Evolutionary conservation across 192 early-diverging fungal genomes (phyloP), one percentile per base, ranked within the genome.

Genomic region (Linnemannia elongata): DNA sequence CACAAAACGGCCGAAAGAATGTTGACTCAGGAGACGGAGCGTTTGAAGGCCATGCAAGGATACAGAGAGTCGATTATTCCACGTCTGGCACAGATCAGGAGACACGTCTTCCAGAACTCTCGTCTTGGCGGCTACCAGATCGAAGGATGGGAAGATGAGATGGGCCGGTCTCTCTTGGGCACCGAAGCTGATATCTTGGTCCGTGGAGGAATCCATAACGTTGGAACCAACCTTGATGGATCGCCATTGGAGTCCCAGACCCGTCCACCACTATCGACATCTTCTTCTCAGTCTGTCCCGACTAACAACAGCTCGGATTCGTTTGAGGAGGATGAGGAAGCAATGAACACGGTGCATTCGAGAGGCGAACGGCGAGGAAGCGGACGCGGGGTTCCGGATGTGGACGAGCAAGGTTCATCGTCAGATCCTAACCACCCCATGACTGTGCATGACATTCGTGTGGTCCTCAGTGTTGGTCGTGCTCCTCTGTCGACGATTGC

Each of bases 121-220:
- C 69, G 79, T 33, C 41, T 86, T 0, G 71, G 47, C 15, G 84
- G 84, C 8, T 70, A 69, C 41, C 36, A 20, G 39, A 77, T 86
- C 12, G 84, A 86, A 27, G 84, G 84, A 27, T 86, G 84, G 84
- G 84, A 86, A 27, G 75, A 86, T 66, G 84, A 77, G 7, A 55
- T 69, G 17, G 84, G 84, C 42, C 54, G 41, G 24, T 76, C 84
- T 1, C 60, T 86, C 2, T 71, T 86, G 38, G 84, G 84, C 4
- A 63, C 78, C 9, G 84, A 86, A 63, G 84, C 84, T 3, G 84
- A 86, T 69, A 69, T 73, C 38, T 41, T 86, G 45, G 79, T 86
- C 22, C 24, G 84, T 35, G 84, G 84, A 45, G 84, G 84, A 27
- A 66, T 86, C 24, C 78, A 86, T 38, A 72, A 77, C n/a, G 39